phyloP scores from a whole-genome alignment of 2,329 filamentous ascomycete species.

The Aspergillus sp. region DNA sequence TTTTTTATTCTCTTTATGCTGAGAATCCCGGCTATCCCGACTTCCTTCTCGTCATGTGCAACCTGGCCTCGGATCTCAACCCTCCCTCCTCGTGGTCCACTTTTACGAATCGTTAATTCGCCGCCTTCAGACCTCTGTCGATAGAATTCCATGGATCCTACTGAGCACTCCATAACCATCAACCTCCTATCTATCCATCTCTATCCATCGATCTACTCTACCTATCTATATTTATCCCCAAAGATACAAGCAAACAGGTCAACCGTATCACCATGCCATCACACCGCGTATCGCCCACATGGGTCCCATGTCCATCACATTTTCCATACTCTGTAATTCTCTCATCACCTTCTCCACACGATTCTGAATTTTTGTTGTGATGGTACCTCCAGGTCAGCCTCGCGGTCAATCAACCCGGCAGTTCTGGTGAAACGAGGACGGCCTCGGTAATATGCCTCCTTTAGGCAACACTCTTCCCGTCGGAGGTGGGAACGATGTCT shows the following conservation, averaged over 20 bases:
- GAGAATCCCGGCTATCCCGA: constrained; percentile 21
- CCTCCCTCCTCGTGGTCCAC: constrained; percentile 6
- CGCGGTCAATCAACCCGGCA: constrained; percentile 4
- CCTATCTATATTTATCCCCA: background rate
- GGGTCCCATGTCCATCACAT: background rate
- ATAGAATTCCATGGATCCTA: background rate
- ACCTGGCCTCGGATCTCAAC: constrained; percentile 13
- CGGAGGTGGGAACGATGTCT: background rate
- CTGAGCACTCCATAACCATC: too few species aligned
- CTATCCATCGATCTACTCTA: too few species aligned
- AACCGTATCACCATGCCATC: background rate
- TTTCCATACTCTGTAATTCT: too few species aligned
- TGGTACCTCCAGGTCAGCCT: background rate
- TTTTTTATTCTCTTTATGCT: constrained; percentile 4
- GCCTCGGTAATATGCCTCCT: constrained; percentile 21
- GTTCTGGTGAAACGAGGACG: constrained; percentile 9
- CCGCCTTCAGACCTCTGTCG: too few species aligned
- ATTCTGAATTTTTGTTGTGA: background rate
- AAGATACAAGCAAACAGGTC: background rate
- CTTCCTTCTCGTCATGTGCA: constrained; percentile 21
- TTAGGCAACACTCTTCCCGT: constrained; percentile 11
- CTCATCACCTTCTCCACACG: too few species aligned
- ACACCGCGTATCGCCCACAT: background rate
- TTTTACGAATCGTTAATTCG: constrained; percentile 12
- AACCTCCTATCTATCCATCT: too few species aligned